Evolutionary conservation across 805 yeast species (phyloP).

Genomic region (Pichia occidentalis): DNA sequence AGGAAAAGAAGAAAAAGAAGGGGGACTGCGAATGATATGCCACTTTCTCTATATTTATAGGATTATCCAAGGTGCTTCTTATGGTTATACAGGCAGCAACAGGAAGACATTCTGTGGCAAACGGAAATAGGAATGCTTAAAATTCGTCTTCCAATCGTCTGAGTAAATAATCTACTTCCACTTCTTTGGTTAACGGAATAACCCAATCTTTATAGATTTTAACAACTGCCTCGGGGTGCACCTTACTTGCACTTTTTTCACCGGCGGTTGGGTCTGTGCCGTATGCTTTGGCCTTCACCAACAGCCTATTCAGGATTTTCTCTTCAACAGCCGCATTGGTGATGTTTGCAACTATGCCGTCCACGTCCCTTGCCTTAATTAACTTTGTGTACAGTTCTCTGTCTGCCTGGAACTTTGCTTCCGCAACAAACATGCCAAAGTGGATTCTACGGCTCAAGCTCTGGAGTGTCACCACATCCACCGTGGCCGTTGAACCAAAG

Average conservation of each 20-base stretch:
- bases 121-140: background rate
- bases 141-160: slow-evolving; percentile 63
- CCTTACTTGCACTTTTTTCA: slow-evolving; percentile 63
- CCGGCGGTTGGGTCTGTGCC: slow-evolving; percentile 82
- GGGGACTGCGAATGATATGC: background rate
- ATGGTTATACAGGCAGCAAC: too few relatives aligned
- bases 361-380: slow-evolving; percentile 57
- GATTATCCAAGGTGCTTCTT: too few relatives aligned
- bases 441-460: slow-evolving; percentile 88
- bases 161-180: slow-evolving; percentile 86
- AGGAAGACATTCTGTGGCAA: background rate
- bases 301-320: slow-evolving; percentile 70
- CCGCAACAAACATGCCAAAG: slow-evolving; percentile 97
- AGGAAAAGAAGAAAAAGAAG: background rate
- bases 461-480: slow-evolving; percentile 84
- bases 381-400: slow-evolving; percentile 54
- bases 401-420: slow-evolving; percentile 76
- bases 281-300: slow-evolving; percentile 76
- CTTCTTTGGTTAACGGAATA: slow-evolving; percentile 91
- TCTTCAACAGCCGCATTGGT: slow-evolving; percentile 85
- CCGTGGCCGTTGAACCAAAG: slow-evolving; percentile 75
- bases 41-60: too few relatives aligned
- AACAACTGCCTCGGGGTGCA: slow-evolving; percentile 77
- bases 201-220: slow-evolving; percentile 79
- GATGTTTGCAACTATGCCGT: slow-evolving; percentile 72